These are phyloP conservation scores for Euphrasia arctica DNA, from an alignment of 305 asterid species.

Conservation along the genomic window DNA sequence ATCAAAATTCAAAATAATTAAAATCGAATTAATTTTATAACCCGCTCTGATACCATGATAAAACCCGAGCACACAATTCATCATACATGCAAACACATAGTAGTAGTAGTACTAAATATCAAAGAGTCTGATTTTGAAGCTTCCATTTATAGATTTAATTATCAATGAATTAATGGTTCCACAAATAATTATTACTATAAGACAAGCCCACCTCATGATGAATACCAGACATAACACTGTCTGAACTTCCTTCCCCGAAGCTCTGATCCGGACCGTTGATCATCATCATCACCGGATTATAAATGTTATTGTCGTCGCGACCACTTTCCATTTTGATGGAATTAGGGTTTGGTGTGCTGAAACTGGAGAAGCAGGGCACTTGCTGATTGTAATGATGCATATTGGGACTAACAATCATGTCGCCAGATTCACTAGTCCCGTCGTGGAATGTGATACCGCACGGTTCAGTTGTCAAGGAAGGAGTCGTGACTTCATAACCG, in stretches of 20 bases:
- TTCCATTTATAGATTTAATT: too few species aligned
- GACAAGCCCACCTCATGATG: neutral
- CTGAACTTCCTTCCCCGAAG: slow-evolving; percentile 70
- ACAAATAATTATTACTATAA: neutral
- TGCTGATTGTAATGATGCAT: slow-evolving; percentile 35
- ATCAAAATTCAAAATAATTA: too few species aligned
- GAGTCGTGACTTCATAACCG: neutral
- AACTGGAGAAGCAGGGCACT: slow-evolving; percentile 98
- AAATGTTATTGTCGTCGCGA: too few species aligned
- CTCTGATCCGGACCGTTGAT: neutral
- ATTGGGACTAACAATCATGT: neutral
- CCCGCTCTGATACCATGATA: too few species aligned
- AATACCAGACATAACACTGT: slow-evolving; percentile 39
- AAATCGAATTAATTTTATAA: too few species aligned
- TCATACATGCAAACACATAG: too few species aligned
- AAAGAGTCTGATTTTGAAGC: too few species aligned
- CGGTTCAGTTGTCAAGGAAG: slow-evolving; percentile 41
- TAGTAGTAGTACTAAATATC: too few species aligned
- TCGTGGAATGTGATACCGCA: neutral
- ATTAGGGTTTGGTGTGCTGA: slow-evolving; percentile 22
- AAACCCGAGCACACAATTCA: too few species aligned
- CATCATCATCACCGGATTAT: neutral
- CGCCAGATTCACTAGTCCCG: too few species aligned
- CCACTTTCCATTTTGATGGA: slow-evolving; percentile 29
- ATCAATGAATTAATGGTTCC: neutral